Base-by-base conservation (phyloP, 2,329 filamentous ascomycete genomes). In the Fusarium sp. region DNA sequence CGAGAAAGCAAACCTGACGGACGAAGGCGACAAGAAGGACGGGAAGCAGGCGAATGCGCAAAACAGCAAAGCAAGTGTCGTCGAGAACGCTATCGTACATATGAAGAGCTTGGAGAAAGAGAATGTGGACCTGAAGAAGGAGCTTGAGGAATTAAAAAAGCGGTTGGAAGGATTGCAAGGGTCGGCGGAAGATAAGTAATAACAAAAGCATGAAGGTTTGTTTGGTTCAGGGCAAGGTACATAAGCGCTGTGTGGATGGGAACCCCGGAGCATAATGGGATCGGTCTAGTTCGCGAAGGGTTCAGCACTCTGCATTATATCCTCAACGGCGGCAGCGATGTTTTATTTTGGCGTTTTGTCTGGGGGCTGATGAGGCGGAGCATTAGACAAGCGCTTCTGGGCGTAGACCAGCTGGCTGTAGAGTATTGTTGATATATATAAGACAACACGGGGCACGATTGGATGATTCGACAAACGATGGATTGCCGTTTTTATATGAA, bases 11-110 rank as follows among this genome's bases (percentile, higher is more conserved):
- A 82, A 77, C 24, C 79, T 76, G 16, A 80, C 76, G 29, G 82
- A 83, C 46, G 83, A 84, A 29, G 83, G 84, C 27, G 84, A 84
- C 3, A 81, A 85, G 74, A 85, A 87, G 77, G 81, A 83, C 30
- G 78, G 77, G 9, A 86, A 85, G 74, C 82, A 82, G 57, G 80
- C 79, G 9, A 84, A 82, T 63, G 87, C 89, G 55, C 89, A 92
- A 32, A 94, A 91, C 76, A 98, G 94, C 81, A 99, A 98, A 80
- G 96, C 96, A 3, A 97, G 93, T 73, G 98, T 97, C 1, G 96
- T 99, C n/a, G 96, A 99, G 81, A 91, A 93, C 81, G 96, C 96
- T 3, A 98, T 98, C 75, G 91, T 95, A 61, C 98, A 98, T 78
- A 98, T 99, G 82, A 95, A 93, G 80, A 87, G 90, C 65, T 81